Evolutionary conservation across 2,329 filamentous ascomycete genomes (phyloP).

Genomic region (Penicillium sp.): DNA sequence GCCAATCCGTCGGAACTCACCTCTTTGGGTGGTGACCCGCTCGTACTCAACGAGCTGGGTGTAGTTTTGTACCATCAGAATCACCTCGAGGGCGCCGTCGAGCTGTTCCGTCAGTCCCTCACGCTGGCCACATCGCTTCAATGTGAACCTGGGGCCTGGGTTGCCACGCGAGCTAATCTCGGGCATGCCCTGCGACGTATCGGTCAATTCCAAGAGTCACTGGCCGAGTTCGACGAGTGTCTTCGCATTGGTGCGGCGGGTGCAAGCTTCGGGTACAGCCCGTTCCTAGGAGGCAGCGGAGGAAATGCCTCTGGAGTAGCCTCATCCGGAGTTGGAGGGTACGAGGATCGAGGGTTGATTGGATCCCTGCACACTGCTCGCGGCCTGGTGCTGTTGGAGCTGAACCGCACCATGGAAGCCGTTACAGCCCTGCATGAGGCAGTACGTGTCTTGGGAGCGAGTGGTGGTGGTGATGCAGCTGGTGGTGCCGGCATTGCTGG

Average conservation of each 20-base stretch:
- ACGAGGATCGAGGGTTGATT: slow-evolving; percentile 40
- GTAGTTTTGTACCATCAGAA: slow-evolving; percentile 89
- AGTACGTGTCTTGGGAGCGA: slow-evolving; percentile 39
- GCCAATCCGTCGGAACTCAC: slow-evolving; percentile 15
- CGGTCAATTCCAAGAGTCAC: slow-evolving; percentile 59
- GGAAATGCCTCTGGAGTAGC: too few relatives aligned
- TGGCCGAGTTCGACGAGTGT: slow-evolving; percentile 78
- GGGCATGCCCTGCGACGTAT: slow-evolving; percentile 78
- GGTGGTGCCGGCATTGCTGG: slow-evolving; percentile 42
- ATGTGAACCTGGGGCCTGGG: slow-evolving; percentile 70
- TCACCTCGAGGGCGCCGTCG: slow-evolving; percentile 63
- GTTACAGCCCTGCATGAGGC: slow-evolving; percentile 71
- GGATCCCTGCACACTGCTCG: slow-evolving; percentile 46
- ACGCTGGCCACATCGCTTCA: slow-evolving; percentile 70
- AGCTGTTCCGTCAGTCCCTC: slow-evolving; percentile 71
- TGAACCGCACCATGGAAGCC: slow-evolving; percentile 65
- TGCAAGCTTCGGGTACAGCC: slow-evolving; percentile 66
- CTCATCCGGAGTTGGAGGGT: slow-evolving; percentile 37
- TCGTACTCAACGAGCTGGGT: slow-evolving; percentile 90
- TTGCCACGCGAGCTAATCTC: slow-evolving; percentile 77
- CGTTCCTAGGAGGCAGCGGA: slow-evolving; percentile 48
- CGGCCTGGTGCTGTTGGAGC: slow-evolving; percentile 72
- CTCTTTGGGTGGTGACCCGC: slow-evolving; percentile 54
- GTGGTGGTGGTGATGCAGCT: slow-evolving; percentile 40
- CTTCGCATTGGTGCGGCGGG: slow-evolving; percentile 67